Evolutionary conservation across 148 eudicot genomes (phyloP).

Genomic region (Polygonum aviculare): DNA sequence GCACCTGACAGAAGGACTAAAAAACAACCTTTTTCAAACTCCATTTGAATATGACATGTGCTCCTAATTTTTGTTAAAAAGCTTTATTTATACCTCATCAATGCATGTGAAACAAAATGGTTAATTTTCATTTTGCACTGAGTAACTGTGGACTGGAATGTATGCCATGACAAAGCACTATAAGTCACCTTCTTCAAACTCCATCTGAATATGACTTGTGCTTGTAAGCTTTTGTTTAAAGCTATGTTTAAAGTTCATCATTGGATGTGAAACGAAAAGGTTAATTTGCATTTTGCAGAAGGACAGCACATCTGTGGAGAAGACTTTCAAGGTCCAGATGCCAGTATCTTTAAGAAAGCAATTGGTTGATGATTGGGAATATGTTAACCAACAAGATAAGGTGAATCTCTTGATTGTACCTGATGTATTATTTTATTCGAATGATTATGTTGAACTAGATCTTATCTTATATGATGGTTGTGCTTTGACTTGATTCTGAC

Average conservation of each 20-base stretch:
- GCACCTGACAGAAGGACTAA: neutral
- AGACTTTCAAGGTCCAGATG: conserved; percentile 74
- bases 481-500: no score
- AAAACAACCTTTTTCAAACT: neutral
- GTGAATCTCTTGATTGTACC: conserved; percentile 18
- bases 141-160: neutral
- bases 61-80: neutral
- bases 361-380: conserved; percentile 89
- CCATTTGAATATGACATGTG: neutral
- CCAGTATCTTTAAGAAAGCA: conserved; percentile 74
- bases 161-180: neutral
- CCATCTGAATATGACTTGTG: neutral
- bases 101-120: neutral
- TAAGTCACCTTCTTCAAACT: conserved; percentile 1
- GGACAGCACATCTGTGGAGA: conserved; percentile 53
- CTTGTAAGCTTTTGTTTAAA: neutral
- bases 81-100: neutral
- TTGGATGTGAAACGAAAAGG: neutral
- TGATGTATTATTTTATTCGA: neutral
- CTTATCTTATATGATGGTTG: no score
- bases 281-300: conserved; percentile 33
- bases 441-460: neutral
- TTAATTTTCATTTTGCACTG: conserved; percentile 15
- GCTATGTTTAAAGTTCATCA: neutral
- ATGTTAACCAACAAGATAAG: conserved; percentile 71